A percentile compares a stretch with the other conserved stretches of the same genome.
phyloP scores from a whole-genome alignment of 78 protist species.

The Dictyostelium purpureum region DNA sequence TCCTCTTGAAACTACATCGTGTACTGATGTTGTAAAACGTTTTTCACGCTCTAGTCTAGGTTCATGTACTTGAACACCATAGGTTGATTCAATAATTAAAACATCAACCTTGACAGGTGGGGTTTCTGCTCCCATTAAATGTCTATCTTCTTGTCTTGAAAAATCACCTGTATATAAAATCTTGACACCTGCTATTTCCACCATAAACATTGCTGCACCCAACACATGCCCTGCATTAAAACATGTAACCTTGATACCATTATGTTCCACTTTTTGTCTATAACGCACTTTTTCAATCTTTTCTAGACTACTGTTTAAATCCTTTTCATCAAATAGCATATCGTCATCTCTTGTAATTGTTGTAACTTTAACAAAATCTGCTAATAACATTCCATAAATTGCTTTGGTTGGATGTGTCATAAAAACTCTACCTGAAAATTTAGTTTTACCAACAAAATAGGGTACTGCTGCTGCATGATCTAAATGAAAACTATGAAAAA shows the following conservation, averaged over 20 bases:
- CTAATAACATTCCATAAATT: slow-evolving; percentile 87
- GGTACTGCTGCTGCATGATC: slow-evolving; percentile 97
- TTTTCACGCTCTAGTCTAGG: slow-evolving; percentile 92
- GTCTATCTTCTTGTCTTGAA: slow-evolving; percentile 96
- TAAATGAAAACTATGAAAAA: slow-evolving; percentile 87
- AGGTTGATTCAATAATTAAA: slow-evolving; percentile 95
- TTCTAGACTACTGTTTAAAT: slow-evolving; percentile 71
- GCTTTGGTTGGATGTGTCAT: slow-evolving; percentile 99
- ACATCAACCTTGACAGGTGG: slow-evolving; percentile 94
- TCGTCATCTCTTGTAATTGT: slow-evolving; percentile 48
- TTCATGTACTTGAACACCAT: slow-evolving; percentile 93
- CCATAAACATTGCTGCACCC: slow-evolving; percentile 97
- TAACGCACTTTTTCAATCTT: slow-evolving; percentile 85
- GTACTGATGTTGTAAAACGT: slow-evolving; percentile 82
- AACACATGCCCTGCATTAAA: slow-evolving; percentile 98
- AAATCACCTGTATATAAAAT: slow-evolving; percentile 98
- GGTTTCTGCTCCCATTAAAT: slow-evolving; percentile 96
- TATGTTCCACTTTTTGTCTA: slow-evolving; percentile 85
- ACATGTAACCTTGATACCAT: slow-evolving; percentile 78
- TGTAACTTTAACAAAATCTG: slow-evolving; percentile 85
- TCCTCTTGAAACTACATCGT: slow-evolving; percentile 70
- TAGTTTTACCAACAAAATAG: slow-evolving; percentile 85
- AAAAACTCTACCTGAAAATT: slow-evolving; percentile 92
- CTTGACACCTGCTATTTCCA: slow-evolving; percentile 95
- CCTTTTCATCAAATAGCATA: slow-evolving; percentile 84